These are phyloP conservation scores for Colletotrichum endophyticum DNA, from an alignment of 2,329 filamentous ascomycete genomes.

Conservation along the genomic window DNA sequence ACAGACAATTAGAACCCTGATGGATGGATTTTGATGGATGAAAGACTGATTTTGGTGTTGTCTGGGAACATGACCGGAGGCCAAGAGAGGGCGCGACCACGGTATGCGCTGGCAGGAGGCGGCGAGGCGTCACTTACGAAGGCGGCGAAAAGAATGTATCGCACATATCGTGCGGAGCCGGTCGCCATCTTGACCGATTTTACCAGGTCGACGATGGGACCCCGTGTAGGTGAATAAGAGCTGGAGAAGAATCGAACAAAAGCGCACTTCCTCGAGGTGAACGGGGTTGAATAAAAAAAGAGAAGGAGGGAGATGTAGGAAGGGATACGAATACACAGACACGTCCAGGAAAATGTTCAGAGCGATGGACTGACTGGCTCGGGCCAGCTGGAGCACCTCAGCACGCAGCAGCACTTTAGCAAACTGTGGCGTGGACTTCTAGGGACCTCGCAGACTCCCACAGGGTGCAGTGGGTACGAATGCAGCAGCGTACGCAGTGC, in stretches of 20 bases:
- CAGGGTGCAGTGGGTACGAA: slow-evolving; percentile 14
- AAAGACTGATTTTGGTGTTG: too few relatives aligned
- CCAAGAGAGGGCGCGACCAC: background rate
- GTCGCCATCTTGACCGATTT: slow-evolving; percentile 58
- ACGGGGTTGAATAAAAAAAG: slow-evolving; percentile 19
- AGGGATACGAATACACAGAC: slow-evolving; percentile 2
- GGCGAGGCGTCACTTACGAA: slow-evolving; percentile 65
- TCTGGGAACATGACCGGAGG: background rate
- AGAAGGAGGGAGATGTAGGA: slow-evolving; percentile 3
- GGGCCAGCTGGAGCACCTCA: background rate
- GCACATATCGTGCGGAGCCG: slow-evolving; percentile 75
- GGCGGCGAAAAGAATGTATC: slow-evolving; percentile 81
- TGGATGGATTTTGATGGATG: background rate
- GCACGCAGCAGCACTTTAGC: background rate
- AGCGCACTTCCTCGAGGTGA: slow-evolving; percentile 1
- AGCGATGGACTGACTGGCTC: background rate
- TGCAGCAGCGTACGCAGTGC: background rate
- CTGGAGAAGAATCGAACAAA: slow-evolving; percentile 7
- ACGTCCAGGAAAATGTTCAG: slow-evolving; percentile 13
- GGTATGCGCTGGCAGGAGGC: background rate
- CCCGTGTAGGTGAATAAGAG: background rate
- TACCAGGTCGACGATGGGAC: slow-evolving; percentile 2
- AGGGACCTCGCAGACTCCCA: background rate
- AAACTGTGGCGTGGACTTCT: background rate
- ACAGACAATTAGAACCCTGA: slow-evolving; percentile 18